Percentiles rank a stretch among this genome's conserved stretches.
These are phyloP conservation scores for Naganishia friedmannii DNA, from an alignment of 768 basidiomycete genomes.

Conservation along the genomic window DNA sequence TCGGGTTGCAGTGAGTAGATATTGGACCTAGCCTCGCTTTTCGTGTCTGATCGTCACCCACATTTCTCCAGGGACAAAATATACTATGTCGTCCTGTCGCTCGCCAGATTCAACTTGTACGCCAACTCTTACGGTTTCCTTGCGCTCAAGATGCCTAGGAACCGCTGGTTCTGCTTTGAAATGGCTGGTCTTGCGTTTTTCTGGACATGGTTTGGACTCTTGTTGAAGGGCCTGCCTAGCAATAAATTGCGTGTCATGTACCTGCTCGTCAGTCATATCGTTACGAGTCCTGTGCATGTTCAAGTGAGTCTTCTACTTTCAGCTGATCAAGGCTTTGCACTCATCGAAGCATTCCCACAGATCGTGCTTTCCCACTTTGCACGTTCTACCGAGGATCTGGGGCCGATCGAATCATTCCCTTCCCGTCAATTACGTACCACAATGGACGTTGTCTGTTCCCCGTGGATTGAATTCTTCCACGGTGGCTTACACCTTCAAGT, in stretches of 20 bases:
- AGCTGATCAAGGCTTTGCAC: neutral
- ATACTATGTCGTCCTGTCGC: conserved; percentile 83
- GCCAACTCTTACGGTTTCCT: conserved; percentile 74
- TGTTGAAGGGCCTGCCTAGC: conserved; percentile 68
- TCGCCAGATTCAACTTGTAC: conserved; percentile 94
- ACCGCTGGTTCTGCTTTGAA: conserved; percentile 66
- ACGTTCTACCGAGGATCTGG: conserved; percentile 87
- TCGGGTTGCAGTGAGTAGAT: conserved; percentile 63
- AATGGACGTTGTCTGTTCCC: conserved; percentile 84
- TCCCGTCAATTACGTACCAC: conserved; percentile 96
- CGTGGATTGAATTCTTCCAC: conserved; percentile 80
- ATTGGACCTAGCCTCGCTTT: neutral
- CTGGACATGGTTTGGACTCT: conserved; percentile 78
- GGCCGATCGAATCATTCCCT: conserved; percentile 84
- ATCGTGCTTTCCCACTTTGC: conserved; percentile 98
- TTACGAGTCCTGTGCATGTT: conserved; percentile 86
- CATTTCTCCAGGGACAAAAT: conserved; percentile 64
- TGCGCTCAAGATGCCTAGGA: conserved; percentile 56
- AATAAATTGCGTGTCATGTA: conserved; percentile 71
- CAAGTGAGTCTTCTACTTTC: conserved; percentile 61
- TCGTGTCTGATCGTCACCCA: conserved; percentile 3
- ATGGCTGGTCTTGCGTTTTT: conserved; percentile 72
- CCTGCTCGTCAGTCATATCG: conserved; percentile 77
- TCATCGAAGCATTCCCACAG: conserved; percentile 36
- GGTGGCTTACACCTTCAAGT: conserved; percentile 98